A percentile compares a stretch with the other conserved stretches of the same genome.
phyloP scores from a whole-genome alignment of 148 eudicot genomes.

The Camellia lanceoleosa region DNA sequence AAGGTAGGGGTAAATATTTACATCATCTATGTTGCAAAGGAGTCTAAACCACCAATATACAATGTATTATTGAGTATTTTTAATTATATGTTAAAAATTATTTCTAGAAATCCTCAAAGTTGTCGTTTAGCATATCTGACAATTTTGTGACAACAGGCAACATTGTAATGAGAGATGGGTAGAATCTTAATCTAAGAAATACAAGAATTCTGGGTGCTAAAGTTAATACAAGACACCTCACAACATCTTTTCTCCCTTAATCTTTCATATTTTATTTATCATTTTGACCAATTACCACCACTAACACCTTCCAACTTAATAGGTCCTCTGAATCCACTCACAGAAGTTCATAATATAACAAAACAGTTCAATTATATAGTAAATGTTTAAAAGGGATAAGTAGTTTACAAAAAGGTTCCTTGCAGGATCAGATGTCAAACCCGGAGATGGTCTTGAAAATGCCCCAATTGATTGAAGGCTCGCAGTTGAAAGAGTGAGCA shows the following conservation, averaged over 20 bases:
- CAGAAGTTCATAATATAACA: background rate
- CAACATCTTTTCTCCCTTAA: background rate
- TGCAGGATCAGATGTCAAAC: conserved; percentile 62
- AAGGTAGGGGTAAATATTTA: background rate
- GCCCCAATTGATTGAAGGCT: conserved; percentile 66
- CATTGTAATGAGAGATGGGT: background rate
- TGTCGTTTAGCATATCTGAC: background rate
- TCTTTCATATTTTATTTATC: background rate
- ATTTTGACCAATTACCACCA: background rate
- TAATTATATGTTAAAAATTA: background rate
- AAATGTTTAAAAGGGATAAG: conserved; percentile 8
- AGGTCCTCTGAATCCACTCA: background rate
- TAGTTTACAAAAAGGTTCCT: conserved; percentile 76
- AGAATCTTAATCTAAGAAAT: background rate
- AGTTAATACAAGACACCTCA: no score
- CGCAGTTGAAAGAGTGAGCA: conserved; percentile 76
- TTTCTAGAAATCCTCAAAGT: background rate
- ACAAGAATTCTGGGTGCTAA: background rate
- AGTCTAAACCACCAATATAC: conserved; percentile 1
- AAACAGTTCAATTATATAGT: background rate
- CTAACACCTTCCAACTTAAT: background rate
- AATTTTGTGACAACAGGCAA: background rate
- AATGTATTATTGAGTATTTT: background rate
- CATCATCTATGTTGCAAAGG: background rate
- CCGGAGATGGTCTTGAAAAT: conserved; percentile 49